phyloP scores from a whole-genome alignment of 1,139 yeast species.

The Candida dubliniensis region DNA sequence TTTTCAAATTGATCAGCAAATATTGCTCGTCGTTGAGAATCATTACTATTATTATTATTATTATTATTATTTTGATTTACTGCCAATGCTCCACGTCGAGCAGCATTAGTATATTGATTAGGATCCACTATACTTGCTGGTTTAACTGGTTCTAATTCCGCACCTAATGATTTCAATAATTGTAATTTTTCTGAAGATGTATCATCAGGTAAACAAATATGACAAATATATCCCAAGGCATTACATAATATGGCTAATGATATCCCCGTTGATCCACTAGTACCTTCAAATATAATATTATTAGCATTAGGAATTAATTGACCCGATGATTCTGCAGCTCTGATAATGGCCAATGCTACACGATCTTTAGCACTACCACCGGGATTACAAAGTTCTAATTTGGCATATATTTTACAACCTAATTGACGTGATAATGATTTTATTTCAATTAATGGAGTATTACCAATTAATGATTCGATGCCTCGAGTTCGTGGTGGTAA shows the following conservation, averaged over 20 bases:
- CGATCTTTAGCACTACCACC: conserved; percentile 97
- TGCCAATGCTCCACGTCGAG: conserved; percentile 62
- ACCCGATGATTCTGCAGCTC: conserved; percentile 63
- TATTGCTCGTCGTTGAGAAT: conserved; percentile 52
- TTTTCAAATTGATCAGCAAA: conserved; percentile 97
- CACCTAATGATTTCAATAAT: conserved; percentile 73
- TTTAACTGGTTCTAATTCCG: conserved; percentile 80
- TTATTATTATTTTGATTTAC: conserved; percentile 36
- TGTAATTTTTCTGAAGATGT: conserved; percentile 82
- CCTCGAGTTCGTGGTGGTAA: conserved; percentile 39
- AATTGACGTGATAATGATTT: conserved; percentile 72
- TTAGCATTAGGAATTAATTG: conserved; percentile 52
- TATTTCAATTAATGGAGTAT: conserved; percentile 83
- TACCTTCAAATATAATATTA: conserved; percentile 86
- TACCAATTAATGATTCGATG: conserved; percentile 67
- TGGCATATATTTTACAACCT: conserved; percentile 84
- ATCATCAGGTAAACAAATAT: conserved; percentile 93
- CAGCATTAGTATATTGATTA: conserved; percentile 87
- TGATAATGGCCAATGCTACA: conserved; percentile 83
- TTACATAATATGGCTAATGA: conserved; percentile 86
- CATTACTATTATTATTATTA: too few species aligned
- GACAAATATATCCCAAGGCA: conserved; percentile 85
- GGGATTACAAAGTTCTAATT: conserved; percentile 82
- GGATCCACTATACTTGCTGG: conserved; percentile 97
- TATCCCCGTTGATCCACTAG: conserved; percentile 95